Evolutionary conservation across 2,329 filamentous ascomycete genomes (phyloP).

Genomic region (Biscogniauxia sp.): DNA sequence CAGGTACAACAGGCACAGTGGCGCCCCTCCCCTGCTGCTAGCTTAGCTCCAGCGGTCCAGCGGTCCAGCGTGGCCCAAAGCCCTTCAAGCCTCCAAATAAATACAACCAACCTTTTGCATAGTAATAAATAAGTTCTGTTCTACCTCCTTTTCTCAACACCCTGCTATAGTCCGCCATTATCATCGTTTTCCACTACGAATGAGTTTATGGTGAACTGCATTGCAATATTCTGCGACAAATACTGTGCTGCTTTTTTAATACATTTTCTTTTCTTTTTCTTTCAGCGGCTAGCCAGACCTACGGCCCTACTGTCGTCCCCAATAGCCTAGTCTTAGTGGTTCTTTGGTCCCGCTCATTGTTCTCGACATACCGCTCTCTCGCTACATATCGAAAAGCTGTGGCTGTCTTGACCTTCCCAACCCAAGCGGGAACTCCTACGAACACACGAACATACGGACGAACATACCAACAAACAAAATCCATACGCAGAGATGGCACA

Average conservation of each 20-base stretch:
- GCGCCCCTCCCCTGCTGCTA: neutral
- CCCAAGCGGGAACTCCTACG: neutral
- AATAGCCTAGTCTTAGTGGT: neutral
- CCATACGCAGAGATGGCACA: constrained; percentile 68
- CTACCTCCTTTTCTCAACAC: neutral
- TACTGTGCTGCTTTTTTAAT: neutral
- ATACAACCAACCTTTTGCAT: neutral
- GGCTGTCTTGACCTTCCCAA: neutral
- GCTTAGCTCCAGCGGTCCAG: neutral
- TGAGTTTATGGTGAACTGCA: neutral
- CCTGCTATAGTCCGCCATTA: neutral
- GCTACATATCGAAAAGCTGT: neutral
- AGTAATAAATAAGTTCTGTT: neutral
- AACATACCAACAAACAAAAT: constrained; percentile 1
- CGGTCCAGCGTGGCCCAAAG: neutral
- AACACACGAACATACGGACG: constrained; percentile 1
- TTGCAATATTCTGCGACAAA: neutral
- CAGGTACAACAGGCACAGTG: neutral
- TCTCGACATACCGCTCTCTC: constrained; percentile 4
- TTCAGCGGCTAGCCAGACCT: neutral
- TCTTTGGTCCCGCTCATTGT: constrained; percentile 3
- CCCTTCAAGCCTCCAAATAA: neutral
- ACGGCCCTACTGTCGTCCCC: too few relatives aligned
- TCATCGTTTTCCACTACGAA: neutral
- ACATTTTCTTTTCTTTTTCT: neutral